Evolutionary conservation across 805 yeast genomes (phyloP), one percentile per base, ranked within the genome.

Genomic region (Starmerella roubikii): DNA sequence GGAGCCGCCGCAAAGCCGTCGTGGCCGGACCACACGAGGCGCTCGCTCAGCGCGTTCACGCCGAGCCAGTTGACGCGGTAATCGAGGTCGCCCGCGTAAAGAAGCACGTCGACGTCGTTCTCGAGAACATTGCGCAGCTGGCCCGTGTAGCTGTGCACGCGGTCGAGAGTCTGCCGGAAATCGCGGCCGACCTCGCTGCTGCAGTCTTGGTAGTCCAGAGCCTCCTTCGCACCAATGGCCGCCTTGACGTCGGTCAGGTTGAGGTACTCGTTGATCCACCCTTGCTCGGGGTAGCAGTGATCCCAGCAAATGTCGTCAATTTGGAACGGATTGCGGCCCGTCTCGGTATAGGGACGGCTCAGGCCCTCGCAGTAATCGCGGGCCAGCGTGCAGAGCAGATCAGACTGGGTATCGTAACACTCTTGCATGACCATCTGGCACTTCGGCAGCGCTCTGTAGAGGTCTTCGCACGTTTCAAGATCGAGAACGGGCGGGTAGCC

Each of bases 31-130:
- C 83, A 79, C 51, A 78, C 79, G 38, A 83, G 68, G 28, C 45
- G 37, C 54, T 80, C 67, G 30, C 86, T 68, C 93, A 94, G 84
- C 12, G 79, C 91, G 52, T 73, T 71, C 60, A 84, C 84, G 49
- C 95, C 96, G 55, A 85, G 68, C 94, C 95, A 85, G 67, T 85
- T 85, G 63, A 94, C 85, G 54, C 85, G 86, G 58, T 76, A 85
- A 61, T 85, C 96, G 64, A 85, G 85, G 65, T 85, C 95, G 57
- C 96, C 96, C 12, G 94, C 95, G 52, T 85, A 85, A 46, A 86
- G 69, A 56, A 86, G 69, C 19, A 84, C 86, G 3, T 94, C 94
- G 34, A 85, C 53, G 15, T 67, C 76, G 39, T 67, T 76, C 47
- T 83, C 84, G 51, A 86, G 69, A 43, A 84, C 60, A 35, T 73